Percentiles rank a stretch among this genome's conserved stretches.
Evolutionary conservation across 805 yeast genomes (phyloP).

Genomic region (Maudiozyma saulgeensis): DNA sequence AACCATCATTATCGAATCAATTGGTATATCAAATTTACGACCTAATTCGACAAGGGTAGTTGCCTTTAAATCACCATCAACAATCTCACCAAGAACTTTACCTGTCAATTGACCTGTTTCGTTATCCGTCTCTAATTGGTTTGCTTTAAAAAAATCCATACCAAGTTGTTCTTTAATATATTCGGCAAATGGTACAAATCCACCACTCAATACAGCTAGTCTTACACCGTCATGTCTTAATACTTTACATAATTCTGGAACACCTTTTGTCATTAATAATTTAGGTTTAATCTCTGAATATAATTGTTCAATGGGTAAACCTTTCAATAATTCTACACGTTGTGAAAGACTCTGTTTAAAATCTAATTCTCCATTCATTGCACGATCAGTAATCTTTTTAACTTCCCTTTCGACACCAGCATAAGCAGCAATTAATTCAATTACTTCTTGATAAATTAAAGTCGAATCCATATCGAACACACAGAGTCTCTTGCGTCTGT

Average conservation of each 20-base stretch:
- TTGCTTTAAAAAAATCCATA: conserved; percentile 86
- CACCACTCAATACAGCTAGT: conserved; percentile 88
- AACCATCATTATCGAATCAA: conserved; percentile 59
- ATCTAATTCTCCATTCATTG: conserved; percentile 96
- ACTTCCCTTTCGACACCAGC: conserved; percentile 87
- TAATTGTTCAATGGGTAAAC: conserved; percentile 59
- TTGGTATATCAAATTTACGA: conserved; percentile 40
- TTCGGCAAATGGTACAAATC: conserved; percentile 81
- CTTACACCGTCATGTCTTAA: conserved; percentile 54
- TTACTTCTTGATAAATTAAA: conserved; percentile 89
- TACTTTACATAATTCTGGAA: conserved; percentile 53
- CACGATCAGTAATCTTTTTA: conserved; percentile 78
- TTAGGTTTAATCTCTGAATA: conserved; percentile 72
- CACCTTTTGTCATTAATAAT: conserved; percentile 78
- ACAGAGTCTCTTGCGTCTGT: conserved; percentile 41
- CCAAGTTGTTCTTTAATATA: conserved; percentile 57
- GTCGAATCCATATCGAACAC: conserved; percentile 99
- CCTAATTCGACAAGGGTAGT: conserved; percentile 57
- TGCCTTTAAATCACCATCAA: conserved; percentile 81
- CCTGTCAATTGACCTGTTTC: conserved; percentile 53
- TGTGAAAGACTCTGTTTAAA: conserved; percentile 69
- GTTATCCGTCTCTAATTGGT: conserved; percentile 43
- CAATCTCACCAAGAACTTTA: conserved; percentile 65
- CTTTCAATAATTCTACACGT: conserved; percentile 73
- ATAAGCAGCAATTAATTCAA: conserved; percentile 87